phyloP scores from a whole-genome alignment of 2,329 filamentous ascomycete species.

The Trichoderma asperellum region DNA sequence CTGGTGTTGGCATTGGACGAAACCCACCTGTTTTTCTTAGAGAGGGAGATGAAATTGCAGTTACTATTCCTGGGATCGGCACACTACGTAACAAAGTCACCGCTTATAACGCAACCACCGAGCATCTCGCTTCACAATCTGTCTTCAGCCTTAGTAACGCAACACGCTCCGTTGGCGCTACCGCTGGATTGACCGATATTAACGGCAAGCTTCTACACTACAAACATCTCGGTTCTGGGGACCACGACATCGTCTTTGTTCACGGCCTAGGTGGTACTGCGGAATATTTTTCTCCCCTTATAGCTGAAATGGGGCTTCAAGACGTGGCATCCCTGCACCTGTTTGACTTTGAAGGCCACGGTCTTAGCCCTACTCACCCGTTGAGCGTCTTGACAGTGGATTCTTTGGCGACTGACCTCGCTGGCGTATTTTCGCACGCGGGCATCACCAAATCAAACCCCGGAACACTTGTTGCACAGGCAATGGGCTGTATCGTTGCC shows the following conservation, averaged over 20 bases:
- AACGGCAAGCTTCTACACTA: constrained; percentile 14
- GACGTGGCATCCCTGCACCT: not conserved
- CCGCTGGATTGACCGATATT: constrained; percentile 6
- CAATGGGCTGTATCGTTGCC: not conserved
- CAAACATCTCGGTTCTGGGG: not conserved
- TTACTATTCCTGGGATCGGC: constrained; percentile 15
- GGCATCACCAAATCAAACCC: not conserved
- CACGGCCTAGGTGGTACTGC: not conserved
- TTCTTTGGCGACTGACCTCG: not conserved
- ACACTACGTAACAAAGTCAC: constrained; percentile 6
- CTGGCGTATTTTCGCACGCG: not conserved
- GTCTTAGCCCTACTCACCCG: constrained; percentile 18
- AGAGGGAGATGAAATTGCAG: constrained; percentile 4
- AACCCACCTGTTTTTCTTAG: constrained; percentile 1
- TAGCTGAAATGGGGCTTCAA: not conserved
- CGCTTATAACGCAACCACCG: not conserved
- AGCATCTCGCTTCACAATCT: constrained; percentile 6
- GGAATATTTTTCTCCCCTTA: not conserved
- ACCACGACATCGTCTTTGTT: not conserved
- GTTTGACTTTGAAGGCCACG: constrained; percentile 25
- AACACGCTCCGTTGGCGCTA: constrained; percentile 5
- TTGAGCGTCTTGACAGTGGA: constrained; percentile 19
- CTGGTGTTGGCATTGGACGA: constrained; percentile 15
- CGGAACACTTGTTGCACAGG: not conserved
- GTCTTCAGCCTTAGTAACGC: constrained; percentile 12